phyloP scores from a whole-genome alignment of 202 grass and related monocot species.

The Hordeum pubiflorum region DNA sequence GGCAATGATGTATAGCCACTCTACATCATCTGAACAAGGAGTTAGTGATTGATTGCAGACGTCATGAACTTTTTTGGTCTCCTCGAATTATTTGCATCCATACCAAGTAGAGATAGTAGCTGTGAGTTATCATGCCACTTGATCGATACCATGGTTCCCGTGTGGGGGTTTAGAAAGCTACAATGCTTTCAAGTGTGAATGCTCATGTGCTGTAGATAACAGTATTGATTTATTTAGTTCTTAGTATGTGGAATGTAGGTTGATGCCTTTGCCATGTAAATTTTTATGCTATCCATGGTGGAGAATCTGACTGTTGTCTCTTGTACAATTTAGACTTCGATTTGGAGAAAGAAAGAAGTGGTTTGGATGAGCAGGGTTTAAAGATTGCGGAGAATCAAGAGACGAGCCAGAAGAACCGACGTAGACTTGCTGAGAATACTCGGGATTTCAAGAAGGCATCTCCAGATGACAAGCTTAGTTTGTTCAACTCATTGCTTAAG shows the following conservation, averaged over 20 bases:
- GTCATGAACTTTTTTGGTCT: neutral
- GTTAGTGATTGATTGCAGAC: neutral
- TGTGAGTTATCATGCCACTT: neutral
- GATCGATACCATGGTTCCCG: neutral
- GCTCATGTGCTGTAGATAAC: neutral
- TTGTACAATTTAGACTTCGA: slow-evolving; percentile 63
- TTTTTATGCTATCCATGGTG: neutral
- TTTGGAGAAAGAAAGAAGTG: slow-evolving; percentile 96
- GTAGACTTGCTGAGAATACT: slow-evolving; percentile 92
- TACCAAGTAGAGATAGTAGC: neutral
- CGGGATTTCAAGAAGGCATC: slow-evolving; percentile 96
- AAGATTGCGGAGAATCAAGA: slow-evolving; percentile 99
- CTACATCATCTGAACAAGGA: neutral
- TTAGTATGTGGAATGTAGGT: neutral
- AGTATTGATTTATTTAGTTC: neutral
- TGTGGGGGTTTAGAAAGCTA: neutral
- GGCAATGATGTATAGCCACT: neutral
- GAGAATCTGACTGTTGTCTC: slow-evolving; percentile 20
- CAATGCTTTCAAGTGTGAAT: neutral
- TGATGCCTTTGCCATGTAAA: neutral
- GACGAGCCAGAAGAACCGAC: slow-evolving; percentile 94
- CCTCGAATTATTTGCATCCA: neutral
- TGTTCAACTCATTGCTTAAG: slow-evolving; percentile 93
- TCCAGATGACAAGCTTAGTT: slow-evolving; percentile 76
- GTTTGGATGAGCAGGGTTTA: slow-evolving; percentile 93